Percentiles rank a stretch among this genome's conserved stretches.
phyloP scores from a whole-genome alignment of 306 rosid species.

The Castanea mollissima region DNA sequence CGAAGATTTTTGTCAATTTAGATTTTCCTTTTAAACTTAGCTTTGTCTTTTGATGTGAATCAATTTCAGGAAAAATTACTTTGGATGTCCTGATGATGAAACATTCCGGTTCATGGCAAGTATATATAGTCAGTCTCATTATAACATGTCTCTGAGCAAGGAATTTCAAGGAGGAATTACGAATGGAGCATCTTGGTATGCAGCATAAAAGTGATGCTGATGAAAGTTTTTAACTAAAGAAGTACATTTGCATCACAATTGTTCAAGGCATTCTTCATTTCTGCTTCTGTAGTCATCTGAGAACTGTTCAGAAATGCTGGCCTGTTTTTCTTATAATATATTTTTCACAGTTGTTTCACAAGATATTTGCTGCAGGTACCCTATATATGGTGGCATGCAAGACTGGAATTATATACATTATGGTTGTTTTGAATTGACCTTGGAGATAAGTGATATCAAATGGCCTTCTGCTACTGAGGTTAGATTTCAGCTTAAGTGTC shows the following conservation, averaged over 20 bases:
- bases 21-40: conserved; percentile 11
- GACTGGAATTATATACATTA: conserved; percentile 91
- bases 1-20: background rate
- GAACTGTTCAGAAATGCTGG: background rate
- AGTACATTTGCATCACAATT: background rate
- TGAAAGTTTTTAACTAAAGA: conserved; percentile 9
- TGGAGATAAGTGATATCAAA: conserved; percentile 87
- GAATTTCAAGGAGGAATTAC: conserved; percentile 82
- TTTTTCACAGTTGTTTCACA: conserved; percentile 30
- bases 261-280: background rate
- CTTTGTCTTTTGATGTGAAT: conserved; percentile 30
- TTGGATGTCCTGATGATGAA: conserved; percentile 88
- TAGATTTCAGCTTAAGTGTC: conserved; percentile 20
- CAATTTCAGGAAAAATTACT: conserved; percentile 62
- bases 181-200: conserved; percentile 89
- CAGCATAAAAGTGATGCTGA: conserved; percentile 23
- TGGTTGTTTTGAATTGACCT: conserved; percentile 87
- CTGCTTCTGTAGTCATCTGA: background rate
- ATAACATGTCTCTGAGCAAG: conserved; percentile 82
- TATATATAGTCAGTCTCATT: conserved; percentile 79
- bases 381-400: conserved; percentile 97
- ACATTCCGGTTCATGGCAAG: conserved; percentile 82
- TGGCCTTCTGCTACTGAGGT: conserved; percentile 95
- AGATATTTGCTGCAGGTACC: conserved; percentile 68
- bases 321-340: background rate